Evolutionary conservation across 192 early-diverging fungal genomes (phyloP).

Genomic region (Coemansia sp.): DNA sequence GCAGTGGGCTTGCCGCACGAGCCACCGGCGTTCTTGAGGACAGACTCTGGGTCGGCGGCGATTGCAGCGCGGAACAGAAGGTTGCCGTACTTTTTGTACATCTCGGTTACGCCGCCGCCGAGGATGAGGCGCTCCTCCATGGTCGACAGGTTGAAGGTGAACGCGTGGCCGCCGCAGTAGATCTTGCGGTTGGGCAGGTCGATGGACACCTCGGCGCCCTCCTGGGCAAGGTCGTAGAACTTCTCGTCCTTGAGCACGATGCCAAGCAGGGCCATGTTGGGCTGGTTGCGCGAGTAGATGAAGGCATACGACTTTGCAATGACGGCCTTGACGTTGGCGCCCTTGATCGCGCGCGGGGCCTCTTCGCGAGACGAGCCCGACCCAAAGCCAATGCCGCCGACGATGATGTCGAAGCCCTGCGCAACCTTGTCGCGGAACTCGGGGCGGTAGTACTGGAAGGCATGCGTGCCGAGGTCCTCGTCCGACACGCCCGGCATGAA

Average conservation of each 20-base stretch:
- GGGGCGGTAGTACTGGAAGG: slow-evolving; percentile 75
- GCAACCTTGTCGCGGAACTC: slow-evolving; percentile 70
- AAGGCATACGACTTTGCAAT: slow-evolving; percentile 83
- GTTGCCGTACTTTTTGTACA: slow-evolving; percentile 79
- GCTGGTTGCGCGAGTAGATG: slow-evolving; percentile 84
- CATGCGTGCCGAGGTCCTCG: slow-evolving; percentile 68
- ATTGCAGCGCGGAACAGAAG: slow-evolving; percentile 75
- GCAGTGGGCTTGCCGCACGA: slow-evolving; percentile 51
- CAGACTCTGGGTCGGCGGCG: slow-evolving; percentile 60
- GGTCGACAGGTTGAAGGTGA: slow-evolving; percentile 65
- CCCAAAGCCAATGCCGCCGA: slow-evolving; percentile 75
- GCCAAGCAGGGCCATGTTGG: slow-evolving; percentile 81
- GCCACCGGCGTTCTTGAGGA: slow-evolving; percentile 49
- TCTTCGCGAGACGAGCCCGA: slow-evolving; percentile 80
- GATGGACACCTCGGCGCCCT: slow-evolving; percentile 71
- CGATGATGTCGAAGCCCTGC: slow-evolving; percentile 70
- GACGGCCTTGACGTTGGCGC: slow-evolving; percentile 71
- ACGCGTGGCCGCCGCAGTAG: slow-evolving; percentile 60
- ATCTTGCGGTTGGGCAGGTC: slow-evolving; percentile 70
- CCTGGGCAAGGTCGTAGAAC: slow-evolving; percentile 76
- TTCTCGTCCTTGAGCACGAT: slow-evolving; percentile 72
- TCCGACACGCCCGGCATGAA: slow-evolving; percentile 75
- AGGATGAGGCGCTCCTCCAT: slow-evolving; percentile 78
- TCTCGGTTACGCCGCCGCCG: slow-evolving; percentile 77
- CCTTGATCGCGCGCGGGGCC: slow-evolving; percentile 75